Conservation (phyloP, 78 protist genomes). For the Polysphondylium violaceum region DNA sequence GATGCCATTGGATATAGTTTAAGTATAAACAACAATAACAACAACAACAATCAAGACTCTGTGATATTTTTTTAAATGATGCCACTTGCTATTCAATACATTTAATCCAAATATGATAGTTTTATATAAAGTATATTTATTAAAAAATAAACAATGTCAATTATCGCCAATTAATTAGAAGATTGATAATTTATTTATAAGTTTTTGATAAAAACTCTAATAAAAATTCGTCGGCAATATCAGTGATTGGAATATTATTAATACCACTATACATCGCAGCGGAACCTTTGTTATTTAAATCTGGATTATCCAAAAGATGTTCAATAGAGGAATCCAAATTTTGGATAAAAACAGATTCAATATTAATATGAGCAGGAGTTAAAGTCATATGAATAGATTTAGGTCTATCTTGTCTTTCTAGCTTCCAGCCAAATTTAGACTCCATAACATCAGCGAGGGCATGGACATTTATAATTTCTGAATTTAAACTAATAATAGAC, state of each 20-base stretch:
- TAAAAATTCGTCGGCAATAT: conserved; percentile 65
- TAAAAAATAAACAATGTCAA: too few species aligned
- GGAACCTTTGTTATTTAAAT: conserved; percentile 40
- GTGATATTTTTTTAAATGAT: too few species aligned
- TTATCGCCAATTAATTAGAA: too few species aligned
- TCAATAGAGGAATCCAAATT: conserved; percentile 25
- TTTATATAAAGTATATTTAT: too few species aligned
- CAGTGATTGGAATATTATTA: conserved; percentile 43
- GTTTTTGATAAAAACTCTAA: conserved; percentile 28
- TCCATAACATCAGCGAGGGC: conserved; percentile 65
- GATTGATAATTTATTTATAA: conserved; percentile 8
- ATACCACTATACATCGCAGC: conserved; percentile 84
- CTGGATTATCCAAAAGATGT: conserved; percentile 33
- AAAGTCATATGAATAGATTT: conserved; percentile 63
- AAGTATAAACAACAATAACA: too few species aligned
- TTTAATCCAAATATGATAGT: too few species aligned
- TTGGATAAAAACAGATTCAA: conserved; percentile 8
- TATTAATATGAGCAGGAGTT: conserved; percentile 46
- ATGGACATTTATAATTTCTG: conserved; percentile 27
- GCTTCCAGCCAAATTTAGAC: conserved; percentile 43
- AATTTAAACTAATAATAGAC: neutral
- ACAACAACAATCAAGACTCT: too few species aligned
- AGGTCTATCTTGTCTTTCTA: conserved; percentile 76
- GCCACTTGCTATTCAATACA: too few species aligned
- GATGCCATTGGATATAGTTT: too few species aligned